Base-by-base conservation (phyloP, 495 filamentous ascomycete species). In the Letharia columbiana region DNA sequence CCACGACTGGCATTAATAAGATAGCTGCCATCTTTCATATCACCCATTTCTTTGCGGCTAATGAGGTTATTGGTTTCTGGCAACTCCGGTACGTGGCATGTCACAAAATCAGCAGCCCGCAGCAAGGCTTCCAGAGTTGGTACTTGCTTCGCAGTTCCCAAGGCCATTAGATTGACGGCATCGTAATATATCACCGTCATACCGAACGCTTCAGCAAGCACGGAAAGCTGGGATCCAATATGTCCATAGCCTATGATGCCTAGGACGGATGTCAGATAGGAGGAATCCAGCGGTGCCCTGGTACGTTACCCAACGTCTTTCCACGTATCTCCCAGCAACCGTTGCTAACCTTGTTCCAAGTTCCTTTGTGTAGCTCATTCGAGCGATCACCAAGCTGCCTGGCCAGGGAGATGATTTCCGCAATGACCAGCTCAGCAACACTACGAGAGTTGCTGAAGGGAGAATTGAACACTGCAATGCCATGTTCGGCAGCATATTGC, bases 401-500 rank as follows among this genome's bases (percentile, higher is more conserved):
- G 13, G 95, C 93, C 37, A 99, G 85, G 39, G 81, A 76, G 75
- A 99, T 96, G 69, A 99, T 93, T 74, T 98, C 94, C 49, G 78
- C 89, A 71, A 99, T 96, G 64, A 96, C 91, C 61, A 97, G 81
- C 79, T 99, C 95, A 37, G 95, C 95, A 54, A 99, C 95, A 75
- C 89, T 94, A 71, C 95, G 87, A 6, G 94, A 98, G 77, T 99
- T 98, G 78, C 90, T 92, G 75, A 98, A 98, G 0, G 95, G 95
- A 64, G 93, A 97, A 78, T 99, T 99, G 87, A 99, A 99, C 61
- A 99, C 95, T 17, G 91, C 91, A 77, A 97, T 93, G 61, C 95
- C 95, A 73, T 94, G 87, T 61, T 87, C 82, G 13, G 95, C 92
- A 20, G 95, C 94, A 79, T 89, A 95, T 66, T 92, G 83, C 49